phyloP scores from a whole-genome alignment of 2,329 filamentous ascomycete species.

The Ceratocystis papillata region DNA sequence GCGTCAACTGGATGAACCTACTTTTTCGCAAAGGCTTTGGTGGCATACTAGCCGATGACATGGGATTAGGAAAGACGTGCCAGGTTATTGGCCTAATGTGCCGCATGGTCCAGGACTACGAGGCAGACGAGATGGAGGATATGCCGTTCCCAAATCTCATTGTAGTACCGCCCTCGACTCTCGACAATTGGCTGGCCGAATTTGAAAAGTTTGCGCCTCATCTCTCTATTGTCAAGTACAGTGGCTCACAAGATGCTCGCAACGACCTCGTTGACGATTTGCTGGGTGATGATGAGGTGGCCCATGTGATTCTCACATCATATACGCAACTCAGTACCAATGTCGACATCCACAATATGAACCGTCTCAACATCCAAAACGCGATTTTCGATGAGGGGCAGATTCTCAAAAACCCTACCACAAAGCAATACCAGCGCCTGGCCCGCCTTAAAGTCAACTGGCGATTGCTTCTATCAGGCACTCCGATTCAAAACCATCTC shows the following conservation, averaged over 20 bases:
- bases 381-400: slow-evolving; percentile 91
- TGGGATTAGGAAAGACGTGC: slow-evolving; percentile 94
- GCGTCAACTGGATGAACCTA: slow-evolving; percentile 85
- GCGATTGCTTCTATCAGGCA: slow-evolving; percentile 72
- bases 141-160: slow-evolving; percentile 64
- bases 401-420: slow-evolving; percentile 77
- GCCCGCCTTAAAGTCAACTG: slow-evolving; percentile 69
- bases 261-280: slow-evolving; percentile 55
- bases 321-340: slow-evolving; percentile 48
- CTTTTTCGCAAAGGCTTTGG: slow-evolving; percentile 70
- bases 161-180: slow-evolving; percentile 82
- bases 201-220: slow-evolving; percentile 76
- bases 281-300: slow-evolving; percentile 42
- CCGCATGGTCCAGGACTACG: slow-evolving; percentile 60
- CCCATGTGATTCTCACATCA: slow-evolving; percentile 50
- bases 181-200: slow-evolving; percentile 92
- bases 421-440: slow-evolving; percentile 68
- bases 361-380: slow-evolving; percentile 40
- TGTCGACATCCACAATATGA: slow-evolving; percentile 43
- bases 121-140: slow-evolving; percentile 30
- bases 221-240: slow-evolving; percentile 61
- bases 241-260: slow-evolving; percentile 56
- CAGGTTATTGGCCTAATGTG: slow-evolving; percentile 89
- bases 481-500: slow-evolving; percentile 87
- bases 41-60: slow-evolving; percentile 91